Conservation (phyloP, 345 rosid genomes). For the Citrus australasica region DNA sequence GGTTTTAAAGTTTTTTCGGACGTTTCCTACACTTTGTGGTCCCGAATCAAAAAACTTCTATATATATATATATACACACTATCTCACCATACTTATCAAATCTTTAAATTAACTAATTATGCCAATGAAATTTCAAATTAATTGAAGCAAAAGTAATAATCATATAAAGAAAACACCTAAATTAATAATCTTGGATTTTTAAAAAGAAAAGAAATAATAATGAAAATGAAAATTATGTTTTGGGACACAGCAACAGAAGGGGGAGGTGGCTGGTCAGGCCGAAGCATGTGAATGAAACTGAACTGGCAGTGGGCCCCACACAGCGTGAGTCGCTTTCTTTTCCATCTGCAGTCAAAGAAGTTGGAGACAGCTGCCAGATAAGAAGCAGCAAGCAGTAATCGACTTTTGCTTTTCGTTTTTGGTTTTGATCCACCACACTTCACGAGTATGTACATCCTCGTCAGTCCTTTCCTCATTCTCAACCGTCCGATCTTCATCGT, state of each 20-base stretch:
- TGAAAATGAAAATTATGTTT: background rate
- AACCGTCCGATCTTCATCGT: background rate
- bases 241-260: background rate
- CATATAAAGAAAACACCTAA: background rate
- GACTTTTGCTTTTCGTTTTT: background rate
- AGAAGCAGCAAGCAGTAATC: background rate
- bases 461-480: background rate
- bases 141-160: background rate
- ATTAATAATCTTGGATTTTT: too few relatives aligned
- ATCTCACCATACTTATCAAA: too few relatives aligned
- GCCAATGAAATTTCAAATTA: background rate
- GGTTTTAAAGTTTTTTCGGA: rapidly evolving
- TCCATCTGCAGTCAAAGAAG: conserved; percentile 21
- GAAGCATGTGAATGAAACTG: background rate
- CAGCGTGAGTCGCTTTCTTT: conserved; percentile 9
- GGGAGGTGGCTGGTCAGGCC: background rate
- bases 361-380: conserved; percentile 37
- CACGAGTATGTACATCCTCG: background rate
- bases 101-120: too few relatives aligned
- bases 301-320: conserved; percentile 1
- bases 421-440: background rate
- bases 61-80: too few relatives aligned
- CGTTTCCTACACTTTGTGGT: too few relatives aligned
- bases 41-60: too few relatives aligned
- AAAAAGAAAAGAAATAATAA: background rate